Evolutionary conservation across 1,284 basidiomycete species (phyloP).

Genomic region (Thecaphora frezii): DNA sequence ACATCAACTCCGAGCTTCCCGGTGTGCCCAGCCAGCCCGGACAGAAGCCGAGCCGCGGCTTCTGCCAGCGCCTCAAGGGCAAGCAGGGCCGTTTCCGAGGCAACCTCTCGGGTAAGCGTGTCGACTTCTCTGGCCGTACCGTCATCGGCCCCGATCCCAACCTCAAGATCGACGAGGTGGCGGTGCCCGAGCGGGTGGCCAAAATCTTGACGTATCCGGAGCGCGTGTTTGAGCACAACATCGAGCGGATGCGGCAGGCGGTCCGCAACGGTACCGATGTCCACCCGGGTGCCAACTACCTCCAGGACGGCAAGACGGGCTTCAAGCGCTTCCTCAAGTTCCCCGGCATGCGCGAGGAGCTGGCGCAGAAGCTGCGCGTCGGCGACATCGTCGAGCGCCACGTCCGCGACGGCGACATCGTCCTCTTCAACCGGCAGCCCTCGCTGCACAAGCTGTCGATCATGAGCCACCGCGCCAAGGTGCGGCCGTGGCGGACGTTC

Average conservation of each 20-base stretch:
- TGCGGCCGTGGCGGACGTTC: slow-evolving; percentile 96
- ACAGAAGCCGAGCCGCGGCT: slow-evolving; percentile 66
- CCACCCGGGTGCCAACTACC: slow-evolving; percentile 93
- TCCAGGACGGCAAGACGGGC: slow-evolving; percentile 69
- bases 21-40: slow-evolving; percentile 62
- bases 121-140: slow-evolving; percentile 96
- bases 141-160: slow-evolving; percentile 99
- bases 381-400: slow-evolving; percentile 93
- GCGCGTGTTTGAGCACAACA: slow-evolving; percentile 88
- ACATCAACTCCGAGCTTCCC: slow-evolving; percentile 96
- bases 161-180: slow-evolving; percentile 80
- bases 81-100: slow-evolving; percentile 99
- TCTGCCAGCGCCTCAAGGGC: slow-evolving; percentile 96
- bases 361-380: slow-evolving; percentile 73
- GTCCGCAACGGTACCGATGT: slow-evolving; percentile 86
- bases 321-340: slow-evolving; percentile 68
- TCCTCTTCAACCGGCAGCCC: slow-evolving; percentile 97
- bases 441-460: slow-evolving; percentile 80
- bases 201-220: slow-evolving; percentile 96
- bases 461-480: slow-evolving; percentile 96
- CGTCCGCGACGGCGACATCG: slow-evolving; percentile 92
- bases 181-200: slow-evolving; percentile 92
- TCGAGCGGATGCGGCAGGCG: slow-evolving; percentile 74
- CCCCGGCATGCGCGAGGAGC: slow-evolving; percentile 48
- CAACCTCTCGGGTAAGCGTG: slow-evolving; percentile 96